phyloP scores from a whole-genome alignment of 2,329 filamentous ascomycete species.

The Chaetomiaceae sp. region DNA sequence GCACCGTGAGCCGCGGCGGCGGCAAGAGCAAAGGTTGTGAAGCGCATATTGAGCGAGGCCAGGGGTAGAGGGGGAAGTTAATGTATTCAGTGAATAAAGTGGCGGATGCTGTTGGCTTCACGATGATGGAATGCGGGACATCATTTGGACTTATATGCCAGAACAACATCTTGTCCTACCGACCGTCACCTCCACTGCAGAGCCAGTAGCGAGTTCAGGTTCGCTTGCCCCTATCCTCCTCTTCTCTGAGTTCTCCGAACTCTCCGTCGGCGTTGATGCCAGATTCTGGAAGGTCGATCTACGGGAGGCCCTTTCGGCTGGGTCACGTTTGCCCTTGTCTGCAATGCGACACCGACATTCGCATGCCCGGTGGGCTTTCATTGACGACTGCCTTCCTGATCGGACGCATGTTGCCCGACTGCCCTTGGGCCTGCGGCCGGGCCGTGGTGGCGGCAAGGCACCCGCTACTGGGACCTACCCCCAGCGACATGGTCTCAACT shows the following conservation, averaged over 20 bases:
- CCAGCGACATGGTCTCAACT: neutral
- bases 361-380: neutral
- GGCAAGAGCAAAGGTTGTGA: conserved; percentile 18
- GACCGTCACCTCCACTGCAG: neutral
- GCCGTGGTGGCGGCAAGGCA: neutral
- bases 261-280: conserved; percentile 4
- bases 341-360: conserved; percentile 14
- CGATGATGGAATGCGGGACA: neutral
- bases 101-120: neutral
- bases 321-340: conserved; percentile 2
- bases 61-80: neutral
- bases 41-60: conserved; percentile 19
- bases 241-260: neutral
- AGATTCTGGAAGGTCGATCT: conserved; percentile 17
- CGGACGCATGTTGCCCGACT: neutral
- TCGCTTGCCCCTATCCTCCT: neutral
- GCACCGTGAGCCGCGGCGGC: conserved; percentile 18
- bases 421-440: neutral
- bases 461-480: neutral
- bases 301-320: neutral
- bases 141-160: neutral
- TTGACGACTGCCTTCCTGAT: conserved; percentile 20
- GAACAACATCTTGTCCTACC: neutral
- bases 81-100: neutral
- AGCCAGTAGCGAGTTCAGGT: neutral